Percentiles rank a stretch among this genome's conserved stretches.
These are phyloP conservation scores for Austroboletus novae-zelandiae DNA, from an alignment of 1,284 basidiomycete species.

Conservation along the genomic window DNA sequence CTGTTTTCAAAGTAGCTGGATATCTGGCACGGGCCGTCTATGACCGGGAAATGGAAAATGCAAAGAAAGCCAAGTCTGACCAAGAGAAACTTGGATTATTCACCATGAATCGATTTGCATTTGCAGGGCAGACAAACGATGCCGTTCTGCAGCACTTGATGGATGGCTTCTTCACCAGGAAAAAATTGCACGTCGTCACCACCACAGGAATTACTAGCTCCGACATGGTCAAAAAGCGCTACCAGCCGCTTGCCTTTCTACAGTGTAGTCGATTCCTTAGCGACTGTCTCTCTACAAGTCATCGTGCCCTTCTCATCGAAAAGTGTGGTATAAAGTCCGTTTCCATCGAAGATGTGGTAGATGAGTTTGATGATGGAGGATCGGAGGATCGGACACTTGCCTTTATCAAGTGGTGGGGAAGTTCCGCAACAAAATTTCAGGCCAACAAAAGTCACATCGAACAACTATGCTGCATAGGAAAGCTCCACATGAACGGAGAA, in stretches of 20 bases:
- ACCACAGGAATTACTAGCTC: conserved; percentile 56
- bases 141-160: conserved; percentile 76
- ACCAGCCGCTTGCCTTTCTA: conserved; percentile 7
- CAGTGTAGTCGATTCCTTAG: conserved; percentile 7
- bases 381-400: conserved; percentile 72
- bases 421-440: no score
- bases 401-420: conserved; percentile 84
- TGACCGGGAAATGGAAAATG: conserved; percentile 70
- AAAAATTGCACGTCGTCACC: conserved; percentile 53
- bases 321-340: conserved; percentile 66
- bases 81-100: conserved; percentile 64
- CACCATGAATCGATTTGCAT: conserved; percentile 85
- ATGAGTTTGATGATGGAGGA: conserved; percentile 76
- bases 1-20: conserved; percentile 80
- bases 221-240: neutral
- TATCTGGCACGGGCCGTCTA: conserved; percentile 83
- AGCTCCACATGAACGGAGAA: neutral
- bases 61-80: conserved; percentile 36
- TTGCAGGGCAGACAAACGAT: conserved; percentile 73
- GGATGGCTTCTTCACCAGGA: conserved; percentile 69
- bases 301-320: conserved; percentile 41
- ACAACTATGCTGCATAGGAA: neutral
- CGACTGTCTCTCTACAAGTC: conserved; percentile 38
- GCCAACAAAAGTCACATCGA: neutral
- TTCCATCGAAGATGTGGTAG: conserved; percentile 79